These are phyloP conservation scores for Sideroxylon spinosum DNA, from an alignment of 179 eudicot genomes.

Conservation along the genomic window DNA sequence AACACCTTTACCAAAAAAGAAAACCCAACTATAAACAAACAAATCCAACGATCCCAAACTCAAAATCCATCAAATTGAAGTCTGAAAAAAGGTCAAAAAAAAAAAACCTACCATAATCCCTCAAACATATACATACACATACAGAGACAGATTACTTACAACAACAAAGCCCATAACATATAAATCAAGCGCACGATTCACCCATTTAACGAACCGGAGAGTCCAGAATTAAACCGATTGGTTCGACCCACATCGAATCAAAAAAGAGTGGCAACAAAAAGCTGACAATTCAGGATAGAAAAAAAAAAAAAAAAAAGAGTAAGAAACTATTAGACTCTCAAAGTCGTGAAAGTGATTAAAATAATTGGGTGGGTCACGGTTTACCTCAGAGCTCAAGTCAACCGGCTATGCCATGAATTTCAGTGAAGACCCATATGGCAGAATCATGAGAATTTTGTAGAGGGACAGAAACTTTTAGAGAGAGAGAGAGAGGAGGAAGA, in stretches of 20 bases:
- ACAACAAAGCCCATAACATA: no score
- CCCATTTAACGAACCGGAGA: no score
- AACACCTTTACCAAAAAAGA: background rate
- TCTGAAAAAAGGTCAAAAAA: background rate
- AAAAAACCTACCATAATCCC: background rate
- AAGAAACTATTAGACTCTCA: background rate
- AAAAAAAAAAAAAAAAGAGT: background rate
- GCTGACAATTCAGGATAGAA: background rate
- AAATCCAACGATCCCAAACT: background rate
- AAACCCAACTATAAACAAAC: background rate
- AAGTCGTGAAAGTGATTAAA: background rate
- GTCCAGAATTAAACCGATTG: no score
- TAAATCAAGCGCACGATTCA: no score
- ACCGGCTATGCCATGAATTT: conserved; percentile 6
- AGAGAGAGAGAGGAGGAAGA: background rate
- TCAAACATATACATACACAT: background rate
- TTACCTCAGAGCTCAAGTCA: conserved; percentile 7
- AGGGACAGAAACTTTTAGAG: background rate
- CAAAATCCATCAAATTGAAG: background rate
- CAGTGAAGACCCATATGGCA: conserved; percentile 1
- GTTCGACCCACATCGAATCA: no score
- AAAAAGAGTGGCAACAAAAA: background rate
- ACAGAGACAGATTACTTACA: background rate
- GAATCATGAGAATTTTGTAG: background rate
- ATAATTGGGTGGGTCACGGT: background rate